Conservation (phyloP, 2,329 filamentous ascomycete species). For the Calonectria multiphialidica region DNA sequence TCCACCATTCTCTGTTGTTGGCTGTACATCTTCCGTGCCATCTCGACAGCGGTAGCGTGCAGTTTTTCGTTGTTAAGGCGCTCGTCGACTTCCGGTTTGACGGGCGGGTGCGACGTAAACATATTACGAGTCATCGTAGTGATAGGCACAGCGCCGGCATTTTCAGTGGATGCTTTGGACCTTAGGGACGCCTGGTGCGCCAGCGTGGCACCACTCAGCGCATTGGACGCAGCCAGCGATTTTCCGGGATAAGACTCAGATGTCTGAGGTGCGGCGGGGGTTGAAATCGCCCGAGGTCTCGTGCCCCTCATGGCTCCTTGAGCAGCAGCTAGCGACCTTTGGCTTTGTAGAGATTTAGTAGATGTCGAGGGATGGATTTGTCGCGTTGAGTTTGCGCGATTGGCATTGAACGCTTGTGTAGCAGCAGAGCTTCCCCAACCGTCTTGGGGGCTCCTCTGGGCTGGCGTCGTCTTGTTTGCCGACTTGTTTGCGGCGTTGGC, state of each 20-base stretch:
- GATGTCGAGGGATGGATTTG: conserved; percentile 32
- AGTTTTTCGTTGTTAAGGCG: conserved; percentile 78
- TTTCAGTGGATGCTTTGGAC: conserved; percentile 62
- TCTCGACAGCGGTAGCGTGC: conserved; percentile 85
- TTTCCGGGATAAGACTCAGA: conserved; percentile 30
- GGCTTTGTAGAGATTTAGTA: conserved; percentile 62
- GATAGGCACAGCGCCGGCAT: conserved; percentile 75
- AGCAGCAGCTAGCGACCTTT: conserved; percentile 80
- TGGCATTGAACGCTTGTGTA: conserved; percentile 69
- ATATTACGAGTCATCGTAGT: conserved; percentile 79
- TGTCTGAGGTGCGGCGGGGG: conserved; percentile 57
- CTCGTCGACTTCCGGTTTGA: conserved; percentile 80
- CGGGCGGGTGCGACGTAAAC: conserved; percentile 81
- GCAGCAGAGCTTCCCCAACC: conserved; percentile 77
- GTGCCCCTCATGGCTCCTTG: conserved; percentile 77
- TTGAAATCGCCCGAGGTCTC: conserved; percentile 74
- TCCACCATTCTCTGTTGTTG: conserved; percentile 74
- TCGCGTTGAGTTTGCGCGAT: conserved; percentile 45
- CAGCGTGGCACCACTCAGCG: conserved; percentile 78
- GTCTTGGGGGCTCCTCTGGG: conserved; percentile 41
- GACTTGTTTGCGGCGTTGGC: conserved; percentile 44
- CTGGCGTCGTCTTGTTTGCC: conserved; percentile 4
- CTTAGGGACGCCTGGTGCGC: conserved; percentile 68
- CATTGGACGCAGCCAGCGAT: conserved; percentile 69
- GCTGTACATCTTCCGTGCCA: conserved; percentile 89